phyloP scores from a whole-genome alignment of 169 alveolate species.

The Eimeria necatrix region DNA sequence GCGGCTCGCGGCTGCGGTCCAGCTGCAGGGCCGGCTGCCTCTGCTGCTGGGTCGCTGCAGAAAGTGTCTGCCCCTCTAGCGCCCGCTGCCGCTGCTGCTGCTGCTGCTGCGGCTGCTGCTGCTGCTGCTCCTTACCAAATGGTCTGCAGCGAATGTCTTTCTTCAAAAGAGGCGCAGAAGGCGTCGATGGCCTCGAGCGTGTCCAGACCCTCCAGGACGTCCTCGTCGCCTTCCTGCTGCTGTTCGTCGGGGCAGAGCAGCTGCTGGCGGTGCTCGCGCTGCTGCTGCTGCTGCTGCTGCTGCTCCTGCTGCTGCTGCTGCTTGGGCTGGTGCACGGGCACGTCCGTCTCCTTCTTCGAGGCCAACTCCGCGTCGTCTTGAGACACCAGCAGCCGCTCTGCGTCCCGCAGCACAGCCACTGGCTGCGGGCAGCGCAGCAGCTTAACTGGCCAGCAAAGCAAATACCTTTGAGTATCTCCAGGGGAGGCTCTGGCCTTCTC shows the following conservation, averaged over 20 bases:
- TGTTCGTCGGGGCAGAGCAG: neutral
- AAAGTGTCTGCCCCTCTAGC: too few species aligned
- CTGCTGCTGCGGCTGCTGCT: too few species aligned
- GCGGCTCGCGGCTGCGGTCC: too few species aligned
- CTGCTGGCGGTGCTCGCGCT: neutral
- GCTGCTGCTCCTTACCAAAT: too few species aligned
- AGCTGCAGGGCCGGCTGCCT: too few species aligned
- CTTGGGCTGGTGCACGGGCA: neutral
- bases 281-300: neutral
- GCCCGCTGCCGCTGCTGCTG: too few species aligned
- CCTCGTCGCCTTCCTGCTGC: neutral
- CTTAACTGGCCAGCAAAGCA: constrained; percentile 72
- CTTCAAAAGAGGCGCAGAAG: constrained; percentile 68
- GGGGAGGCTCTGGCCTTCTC: constrained; percentile 75
- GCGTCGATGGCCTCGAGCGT: constrained; percentile 50
- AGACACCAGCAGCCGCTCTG: neutral
- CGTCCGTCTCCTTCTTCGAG: constrained; percentile 22
- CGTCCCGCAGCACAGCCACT: neutral
- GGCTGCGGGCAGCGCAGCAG: constrained; percentile 62
- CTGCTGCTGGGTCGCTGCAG: neutral
- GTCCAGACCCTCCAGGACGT: constrained; percentile 8
- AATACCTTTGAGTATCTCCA: constrained; percentile 44
- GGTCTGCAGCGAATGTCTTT: constrained; percentile 68
- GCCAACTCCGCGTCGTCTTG: constrained; percentile 39
- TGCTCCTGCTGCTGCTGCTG: neutral